Base-by-base conservation (phyloP, 345 rosid genomes). In the Corymbia maculata region DNA sequence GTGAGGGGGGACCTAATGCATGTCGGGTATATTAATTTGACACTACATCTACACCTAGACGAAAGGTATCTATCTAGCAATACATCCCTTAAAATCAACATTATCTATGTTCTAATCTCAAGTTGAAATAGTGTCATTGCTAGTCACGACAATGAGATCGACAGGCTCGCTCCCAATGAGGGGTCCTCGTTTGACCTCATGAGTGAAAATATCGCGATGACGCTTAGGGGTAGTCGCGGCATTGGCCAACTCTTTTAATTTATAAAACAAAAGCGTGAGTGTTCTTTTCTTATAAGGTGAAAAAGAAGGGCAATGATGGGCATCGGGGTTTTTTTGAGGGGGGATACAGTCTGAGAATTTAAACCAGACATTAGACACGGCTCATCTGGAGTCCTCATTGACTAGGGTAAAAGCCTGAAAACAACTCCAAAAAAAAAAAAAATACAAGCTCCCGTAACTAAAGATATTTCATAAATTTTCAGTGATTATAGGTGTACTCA, bases 41-140 rank as follows among this genome's bases (percentile, higher is more conserved):
- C 36, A 64, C 0, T 6, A 1, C 9, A n/a, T 64, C 7, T 6
- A 64, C 8, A 2, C 15, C 14, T 4, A 64, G 0, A 64, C 53
- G 5, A 52, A 52, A 52, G 53, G 17, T 15, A 52, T 13, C 6
- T 14, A 52, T 52, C 53, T 15, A 52, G 53, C 53, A 52, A 52
- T 52, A 52, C 5, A 15, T n/a, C 19, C 75, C 42, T 64, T 13
- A 64, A 64, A 64, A 28, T 64, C 30, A 4, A 64, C 9, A 13
- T n/a, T 28, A 28, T 64, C 4, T 28, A 64, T 64, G 75, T 28
- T 64, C 2, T n/a, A 0, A 64, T 64, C 30, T 64, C 36, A 28
- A 64, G 13, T 64, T 14, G 36, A 64, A 64, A 0, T 1, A 9
- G 2, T n/a, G n/a, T n/a, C 7, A 14, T 64, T 17, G 17, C 19